phyloP scores from a whole-genome alignment of 768 basidiomycete genomes.

The Chalciporus piperatus region DNA sequence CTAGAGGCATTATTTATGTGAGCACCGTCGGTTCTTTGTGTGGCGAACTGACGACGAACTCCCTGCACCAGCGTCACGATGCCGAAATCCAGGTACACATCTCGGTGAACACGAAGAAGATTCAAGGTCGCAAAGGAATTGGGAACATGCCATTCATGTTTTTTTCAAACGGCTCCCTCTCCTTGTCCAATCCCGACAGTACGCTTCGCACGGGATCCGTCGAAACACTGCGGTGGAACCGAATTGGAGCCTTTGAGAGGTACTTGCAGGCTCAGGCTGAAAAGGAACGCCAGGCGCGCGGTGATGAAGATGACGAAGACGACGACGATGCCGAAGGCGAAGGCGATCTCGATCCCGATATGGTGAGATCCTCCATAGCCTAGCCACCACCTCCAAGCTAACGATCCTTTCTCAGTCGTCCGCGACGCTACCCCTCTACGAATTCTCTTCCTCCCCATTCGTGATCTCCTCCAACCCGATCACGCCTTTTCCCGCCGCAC shows the following conservation, averaged over 20 bases:
- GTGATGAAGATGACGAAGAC: constrained; percentile 16
- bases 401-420: constrained; percentile 20
- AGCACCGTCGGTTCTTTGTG: constrained; percentile 22
- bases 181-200: constrained; percentile 21
- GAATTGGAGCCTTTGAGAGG: constrained; percentile 26
- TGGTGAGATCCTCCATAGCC: constrained; percentile 15
- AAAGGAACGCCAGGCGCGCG: constrained; percentile 21
- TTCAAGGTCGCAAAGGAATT: constrained; percentile 52
- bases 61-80: constrained; percentile 51
- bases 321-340: constrained; percentile 26
- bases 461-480: constrained; percentile 27
- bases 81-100: constrained; percentile 56
- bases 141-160: constrained; percentile 66
- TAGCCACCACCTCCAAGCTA: background rate
- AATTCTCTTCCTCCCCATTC: constrained; percentile 24
- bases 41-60: background rate
- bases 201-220: constrained; percentile 23
- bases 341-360: constrained; percentile 28
- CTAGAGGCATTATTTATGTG: constrained; percentile 61
- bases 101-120: constrained; percentile 51
- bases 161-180: constrained; percentile 42
- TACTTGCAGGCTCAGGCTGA: constrained; percentile 28
- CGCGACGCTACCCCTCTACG: constrained; percentile 26
- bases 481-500: constrained; percentile 29
- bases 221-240: constrained; percentile 30